phyloP scores from a whole-genome alignment of 2,329 filamentous ascomycete genomes.

The Stagonosporopsis tanaceti region DNA sequence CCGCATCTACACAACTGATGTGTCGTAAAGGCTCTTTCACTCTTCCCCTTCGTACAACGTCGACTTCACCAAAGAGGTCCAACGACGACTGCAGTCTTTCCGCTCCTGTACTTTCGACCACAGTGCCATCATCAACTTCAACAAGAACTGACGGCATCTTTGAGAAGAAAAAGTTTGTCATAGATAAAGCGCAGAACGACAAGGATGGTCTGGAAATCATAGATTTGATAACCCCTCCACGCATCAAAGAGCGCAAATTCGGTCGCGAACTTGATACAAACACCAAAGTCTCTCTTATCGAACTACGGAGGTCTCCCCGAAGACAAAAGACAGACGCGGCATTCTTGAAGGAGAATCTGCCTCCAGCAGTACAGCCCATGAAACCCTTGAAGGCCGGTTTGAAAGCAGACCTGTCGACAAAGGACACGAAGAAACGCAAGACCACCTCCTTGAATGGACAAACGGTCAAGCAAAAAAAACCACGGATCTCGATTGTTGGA shows the following conservation, averaged over 20 bases:
- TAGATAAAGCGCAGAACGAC: not conserved
- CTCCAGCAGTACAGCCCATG: not conserved
- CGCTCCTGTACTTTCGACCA: not conserved
- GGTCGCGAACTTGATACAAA: conserved; percentile 10
- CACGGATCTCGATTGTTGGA: not conserved
- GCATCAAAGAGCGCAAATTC: not conserved
- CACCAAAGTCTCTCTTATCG: not conserved
- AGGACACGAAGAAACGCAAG: conserved; percentile 5
- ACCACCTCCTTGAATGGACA: not conserved
- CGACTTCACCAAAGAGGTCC: not conserved
- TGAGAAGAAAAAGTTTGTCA: not conserved
- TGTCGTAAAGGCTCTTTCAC: not conserved
- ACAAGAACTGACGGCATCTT: not conserved
- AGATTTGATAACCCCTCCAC: not conserved
- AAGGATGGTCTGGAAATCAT: not conserved
- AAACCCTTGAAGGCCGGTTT: not conserved
- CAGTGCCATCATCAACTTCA: not conserved
- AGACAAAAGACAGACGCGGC: not conserved
- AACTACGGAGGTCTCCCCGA: not conserved
- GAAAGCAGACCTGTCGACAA: not conserved
- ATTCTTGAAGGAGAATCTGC: not conserved
- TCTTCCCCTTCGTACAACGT: not conserved
- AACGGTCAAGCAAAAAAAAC: not conserved
- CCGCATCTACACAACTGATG: too few relatives aligned
- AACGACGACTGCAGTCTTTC: not conserved